A percentile compares a stretch with the other conserved stretches of the same genome.
Evolutionary conservation across 768 basidiomycete species (phyloP).

Genomic region (Stropharia rugosoannulata): DNA sequence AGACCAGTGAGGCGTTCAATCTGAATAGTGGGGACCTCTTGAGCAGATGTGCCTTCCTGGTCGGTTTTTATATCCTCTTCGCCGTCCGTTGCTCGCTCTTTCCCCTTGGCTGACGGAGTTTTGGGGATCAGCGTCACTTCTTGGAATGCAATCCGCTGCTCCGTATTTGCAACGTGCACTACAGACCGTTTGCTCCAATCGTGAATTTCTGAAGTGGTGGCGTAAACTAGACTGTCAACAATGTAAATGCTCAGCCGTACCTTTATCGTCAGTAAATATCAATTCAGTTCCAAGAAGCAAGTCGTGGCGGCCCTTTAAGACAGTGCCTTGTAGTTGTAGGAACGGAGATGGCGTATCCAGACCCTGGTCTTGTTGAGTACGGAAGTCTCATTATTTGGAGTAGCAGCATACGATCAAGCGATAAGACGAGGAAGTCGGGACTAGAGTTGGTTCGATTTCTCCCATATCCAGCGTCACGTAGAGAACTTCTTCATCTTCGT

Average conservation of each 20-base stretch:
- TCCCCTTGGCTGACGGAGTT: slow-evolving; percentile 14
- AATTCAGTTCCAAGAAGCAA: slow-evolving; percentile 73
- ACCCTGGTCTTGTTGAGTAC: slow-evolving; percentile 42
- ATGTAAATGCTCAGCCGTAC: slow-evolving; percentile 17
- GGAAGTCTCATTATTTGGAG: background rate
- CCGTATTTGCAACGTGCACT: slow-evolving; percentile 57
- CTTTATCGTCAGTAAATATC: slow-evolving; percentile 69
- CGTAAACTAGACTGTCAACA: background rate
- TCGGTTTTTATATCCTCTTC: slow-evolving; percentile 2
- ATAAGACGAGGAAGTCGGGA: slow-evolving; percentile 69
- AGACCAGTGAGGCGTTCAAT: slow-evolving; percentile 28
- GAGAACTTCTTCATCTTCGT: slow-evolving; percentile 57
- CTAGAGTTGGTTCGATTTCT: slow-evolving; percentile 66
- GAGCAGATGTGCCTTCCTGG: slow-evolving; percentile 2
- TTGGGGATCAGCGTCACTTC: slow-evolving; percentile 62
- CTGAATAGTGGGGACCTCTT: slow-evolving; percentile 2
- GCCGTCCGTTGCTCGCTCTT: slow-evolving; percentile 8
- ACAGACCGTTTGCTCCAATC: slow-evolving; percentile 53
- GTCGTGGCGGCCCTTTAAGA: slow-evolving; percentile 71
- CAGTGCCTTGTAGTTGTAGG: slow-evolving; percentile 73
- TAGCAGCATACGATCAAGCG: slow-evolving; percentile 63
- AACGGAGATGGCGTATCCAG: slow-evolving; percentile 77
- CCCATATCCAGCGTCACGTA: slow-evolving; percentile 80
- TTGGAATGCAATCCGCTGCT: slow-evolving; percentile 70
- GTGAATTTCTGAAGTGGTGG: slow-evolving; percentile 30